phyloP scores from a whole-genome alignment of 2,329 filamentous ascomycete species.

The Furcasterigmium sp. region DNA sequence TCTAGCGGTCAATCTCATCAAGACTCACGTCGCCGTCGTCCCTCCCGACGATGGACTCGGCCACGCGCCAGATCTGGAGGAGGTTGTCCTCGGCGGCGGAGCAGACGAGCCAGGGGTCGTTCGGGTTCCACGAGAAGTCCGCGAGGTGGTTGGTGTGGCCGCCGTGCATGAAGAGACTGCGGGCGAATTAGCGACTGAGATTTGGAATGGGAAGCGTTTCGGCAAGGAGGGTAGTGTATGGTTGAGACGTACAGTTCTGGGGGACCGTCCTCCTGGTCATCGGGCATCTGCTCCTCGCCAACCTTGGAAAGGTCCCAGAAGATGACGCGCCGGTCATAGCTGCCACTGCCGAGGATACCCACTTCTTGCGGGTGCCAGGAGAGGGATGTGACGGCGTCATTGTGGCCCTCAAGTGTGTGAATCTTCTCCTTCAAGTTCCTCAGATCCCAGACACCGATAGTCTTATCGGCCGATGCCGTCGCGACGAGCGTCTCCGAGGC shows the following conservation, averaged over 20 bases:
- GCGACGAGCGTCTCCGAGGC: constrained; percentile 85
- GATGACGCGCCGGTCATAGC: constrained; percentile 88
- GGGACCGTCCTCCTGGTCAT: constrained; percentile 91
- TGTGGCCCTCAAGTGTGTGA: constrained; percentile 84
- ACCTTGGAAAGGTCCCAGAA: constrained; percentile 94
- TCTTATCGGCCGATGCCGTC: constrained; percentile 92
- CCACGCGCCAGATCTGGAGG: constrained; percentile 89
- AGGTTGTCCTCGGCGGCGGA: constrained; percentile 96
- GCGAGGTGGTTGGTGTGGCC: constrained; percentile 95
- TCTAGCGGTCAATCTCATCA: constrained; percentile 67
- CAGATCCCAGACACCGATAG: constrained; percentile 91
- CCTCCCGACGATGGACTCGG: constrained; percentile 73
- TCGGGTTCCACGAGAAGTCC: constrained; percentile 97
- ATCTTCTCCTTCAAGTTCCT: constrained; percentile 86
- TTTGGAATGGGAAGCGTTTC: no score
- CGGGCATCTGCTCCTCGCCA: constrained; percentile 89
- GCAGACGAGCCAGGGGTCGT: constrained; percentile 94
- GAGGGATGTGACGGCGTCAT: constrained; percentile 83
- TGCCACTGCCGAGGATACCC: constrained; percentile 81
- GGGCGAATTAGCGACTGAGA: constrained; percentile 14
- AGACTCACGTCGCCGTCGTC: constrained; percentile 71
- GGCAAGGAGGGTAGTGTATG: no score
- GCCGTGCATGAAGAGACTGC: constrained; percentile 92
- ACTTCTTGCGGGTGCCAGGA: constrained; percentile 93
- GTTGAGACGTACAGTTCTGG: constrained; percentile 71